Conservation (phyloP, 192 early-diverging fungal genomes). For the Backusella mclennaniae region DNA sequence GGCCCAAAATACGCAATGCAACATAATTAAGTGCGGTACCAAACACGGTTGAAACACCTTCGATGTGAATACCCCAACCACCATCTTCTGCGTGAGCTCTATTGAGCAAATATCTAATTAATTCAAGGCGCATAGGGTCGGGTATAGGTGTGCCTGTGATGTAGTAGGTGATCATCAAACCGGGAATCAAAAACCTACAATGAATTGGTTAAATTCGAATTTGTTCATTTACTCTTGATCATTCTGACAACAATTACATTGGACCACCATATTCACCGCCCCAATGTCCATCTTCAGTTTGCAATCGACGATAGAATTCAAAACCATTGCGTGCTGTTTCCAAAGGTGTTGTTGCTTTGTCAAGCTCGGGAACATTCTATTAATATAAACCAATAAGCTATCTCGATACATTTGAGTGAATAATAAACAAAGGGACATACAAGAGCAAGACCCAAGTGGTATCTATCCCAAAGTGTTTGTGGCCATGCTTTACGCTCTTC, state of each 20-base stretch:
- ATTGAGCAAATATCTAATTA: constrained; percentile 85
- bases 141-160: constrained; percentile 72
- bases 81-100: constrained; percentile 83
- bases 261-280: constrained; percentile 96
- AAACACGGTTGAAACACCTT: constrained; percentile 90
- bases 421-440: constrained; percentile 23
- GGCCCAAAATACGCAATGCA: constrained; percentile 81
- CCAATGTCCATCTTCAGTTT: constrained; percentile 94
- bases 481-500: constrained; percentile 58
- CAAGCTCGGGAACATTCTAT: constrained; percentile 53
- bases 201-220: background rate
- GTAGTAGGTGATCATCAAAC: constrained; percentile 86
- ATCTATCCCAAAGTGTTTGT: constrained; percentile 79
- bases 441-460: constrained; percentile 81
- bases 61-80: constrained; percentile 97
- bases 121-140: constrained; percentile 67
- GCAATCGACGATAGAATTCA: constrained; percentile 82
- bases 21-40: constrained; percentile 96
- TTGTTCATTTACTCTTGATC: background rate
- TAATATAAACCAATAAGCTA: background rate
- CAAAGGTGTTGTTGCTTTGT: constrained; percentile 63
- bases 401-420: background rate
- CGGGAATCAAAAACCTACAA: constrained; percentile 81
- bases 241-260: constrained; percentile 43
- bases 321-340: constrained; percentile 91